These are phyloP conservation scores for Cladobotryum mycophilum DNA, from an alignment of 2,329 filamentous ascomycete genomes.

Conservation along the genomic window DNA sequence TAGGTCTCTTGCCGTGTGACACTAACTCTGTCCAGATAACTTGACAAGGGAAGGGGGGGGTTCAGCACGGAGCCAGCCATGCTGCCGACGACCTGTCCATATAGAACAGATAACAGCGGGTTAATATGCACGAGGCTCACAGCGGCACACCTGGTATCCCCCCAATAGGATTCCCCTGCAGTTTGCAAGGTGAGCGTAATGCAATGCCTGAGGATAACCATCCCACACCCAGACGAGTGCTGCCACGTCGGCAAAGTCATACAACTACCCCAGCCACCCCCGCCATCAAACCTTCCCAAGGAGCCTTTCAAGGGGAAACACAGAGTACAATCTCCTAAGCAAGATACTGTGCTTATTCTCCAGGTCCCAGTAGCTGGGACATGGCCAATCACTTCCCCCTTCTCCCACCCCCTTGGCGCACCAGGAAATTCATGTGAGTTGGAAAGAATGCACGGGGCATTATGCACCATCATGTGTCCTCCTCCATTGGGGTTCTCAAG, in stretches of 20 bases:
- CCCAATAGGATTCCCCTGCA: slow-evolving; percentile 4
- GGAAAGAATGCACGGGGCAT: slow-evolving; percentile 25
- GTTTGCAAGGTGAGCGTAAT: slow-evolving; percentile 8
- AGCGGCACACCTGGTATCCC: not conserved
- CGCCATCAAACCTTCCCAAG: slow-evolving; percentile 8
- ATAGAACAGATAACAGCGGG: not conserved
- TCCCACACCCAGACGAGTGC: slow-evolving; percentile 9
- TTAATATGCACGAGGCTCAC: not conserved
- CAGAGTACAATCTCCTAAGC: slow-evolving; percentile 1
- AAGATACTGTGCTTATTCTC: slow-evolving; percentile 1
- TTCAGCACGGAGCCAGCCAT: not conserved
- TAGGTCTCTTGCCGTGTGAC: not conserved
- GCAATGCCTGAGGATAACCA: not conserved
- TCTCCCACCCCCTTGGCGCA: not conserved
- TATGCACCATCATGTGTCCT: slow-evolving; percentile 11
- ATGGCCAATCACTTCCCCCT: not conserved
- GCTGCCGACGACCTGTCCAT: not conserved
- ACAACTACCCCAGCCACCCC: slow-evolving; percentile 9
- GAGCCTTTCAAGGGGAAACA: not conserved
- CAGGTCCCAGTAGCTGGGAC: not conserved
- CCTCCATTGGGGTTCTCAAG: not conserved
- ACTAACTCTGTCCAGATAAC: not conserved
- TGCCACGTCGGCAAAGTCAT: slow-evolving; percentile 12
- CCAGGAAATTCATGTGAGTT: slow-evolving; percentile 28
- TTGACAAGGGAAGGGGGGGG: not conserved